Evolutionary conservation across 2,329 filamentous ascomycete species (phyloP).

Genomic region (Simplicillium aogashimaense): DNA sequence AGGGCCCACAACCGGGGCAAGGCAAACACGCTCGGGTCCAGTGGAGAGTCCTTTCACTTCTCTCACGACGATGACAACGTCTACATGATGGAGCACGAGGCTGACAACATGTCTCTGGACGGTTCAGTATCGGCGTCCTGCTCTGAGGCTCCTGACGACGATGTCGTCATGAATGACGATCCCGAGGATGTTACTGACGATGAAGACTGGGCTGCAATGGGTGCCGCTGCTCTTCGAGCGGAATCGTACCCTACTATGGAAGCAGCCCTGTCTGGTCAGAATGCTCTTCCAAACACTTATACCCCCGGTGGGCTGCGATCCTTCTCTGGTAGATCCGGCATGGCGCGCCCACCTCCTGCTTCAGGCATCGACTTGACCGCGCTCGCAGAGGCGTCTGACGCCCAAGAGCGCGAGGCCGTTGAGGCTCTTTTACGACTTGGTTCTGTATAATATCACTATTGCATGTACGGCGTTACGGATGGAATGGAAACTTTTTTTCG

Average conservation of each 20-base stretch:
- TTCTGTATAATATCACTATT: slow-evolving; percentile 52
- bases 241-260: slow-evolving; percentile 49
- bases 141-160: slow-evolving; percentile 62
- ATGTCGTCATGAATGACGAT: slow-evolving; percentile 60
- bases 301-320: slow-evolving; percentile 34
- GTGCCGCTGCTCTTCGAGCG: slow-evolving; percentile 71
- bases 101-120: slow-evolving; percentile 88
- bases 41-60: slow-evolving; percentile 64
- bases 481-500: neutral
- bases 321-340: slow-evolving; percentile 39
- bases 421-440: slow-evolving; percentile 73
- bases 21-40: slow-evolving; percentile 43
- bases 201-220: slow-evolving; percentile 89
- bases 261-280: slow-evolving; percentile 42
- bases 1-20: slow-evolving; percentile 37
- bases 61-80: slow-evolving; percentile 60
- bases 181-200: slow-evolving; percentile 85
- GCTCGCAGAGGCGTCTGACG: slow-evolving; percentile 44
- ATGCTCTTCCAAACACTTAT: slow-evolving; percentile 36
- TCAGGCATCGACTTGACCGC: slow-evolving; percentile 42
- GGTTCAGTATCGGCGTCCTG: slow-evolving; percentile 62
- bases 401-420: slow-evolving; percentile 72
- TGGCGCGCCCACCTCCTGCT: slow-evolving; percentile 42
- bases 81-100: slow-evolving; percentile 71
- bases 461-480: neutral